Evolutionary conservation across 2,329 filamentous ascomycete species (phyloP).

Genomic region (Coniochaeta sp.): DNA sequence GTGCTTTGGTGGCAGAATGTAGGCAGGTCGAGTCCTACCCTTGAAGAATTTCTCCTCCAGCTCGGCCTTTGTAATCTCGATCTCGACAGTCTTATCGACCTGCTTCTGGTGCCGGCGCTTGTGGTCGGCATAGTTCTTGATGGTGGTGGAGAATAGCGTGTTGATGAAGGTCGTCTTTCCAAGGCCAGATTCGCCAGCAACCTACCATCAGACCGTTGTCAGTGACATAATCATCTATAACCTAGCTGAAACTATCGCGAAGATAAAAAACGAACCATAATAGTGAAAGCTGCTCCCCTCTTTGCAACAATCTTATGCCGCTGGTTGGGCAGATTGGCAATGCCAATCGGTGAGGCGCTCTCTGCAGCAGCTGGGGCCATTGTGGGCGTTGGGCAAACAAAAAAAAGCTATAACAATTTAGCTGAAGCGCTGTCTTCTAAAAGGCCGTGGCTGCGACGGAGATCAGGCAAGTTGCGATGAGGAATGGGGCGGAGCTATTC

Average conservation of each 20-base stretch:
- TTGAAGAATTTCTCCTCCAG: slow-evolving; percentile 99
- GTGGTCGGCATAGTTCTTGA: slow-evolving; percentile 99
- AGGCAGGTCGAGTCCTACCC: slow-evolving; percentile 48
- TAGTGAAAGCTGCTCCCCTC: slow-evolving; percentile 96
- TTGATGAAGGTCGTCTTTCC: slow-evolving; percentile 99
- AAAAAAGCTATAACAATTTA: slow-evolving; percentile 6
- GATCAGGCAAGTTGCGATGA: slow-evolving; percentile 6
- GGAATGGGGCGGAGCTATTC: neutral
- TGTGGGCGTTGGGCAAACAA: slow-evolving; percentile 19
- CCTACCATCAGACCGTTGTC: slow-evolving; percentile 39
- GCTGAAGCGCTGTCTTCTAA: slow-evolving; percentile 5
- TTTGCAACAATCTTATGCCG: slow-evolving; percentile 68
- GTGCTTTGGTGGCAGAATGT: neutral
- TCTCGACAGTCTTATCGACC: slow-evolving; percentile 99
- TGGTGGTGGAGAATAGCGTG: slow-evolving; percentile 98
- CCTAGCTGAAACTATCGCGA: no score
- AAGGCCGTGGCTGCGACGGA: neutral
- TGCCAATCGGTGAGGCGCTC: slow-evolving; percentile 62
- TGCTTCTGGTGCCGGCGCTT: slow-evolving; percentile 99
- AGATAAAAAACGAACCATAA: slow-evolving; percentile 69
- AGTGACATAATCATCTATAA: slow-evolving; percentile 16
- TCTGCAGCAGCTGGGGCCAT: slow-evolving; percentile 53
- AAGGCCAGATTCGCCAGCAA: slow-evolving; percentile 95
- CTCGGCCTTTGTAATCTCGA: slow-evolving; percentile 99
- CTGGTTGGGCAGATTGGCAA: slow-evolving; percentile 68